These are phyloP conservation scores for Apiospora malaysiana DNA, from an alignment of 2,329 filamentous ascomycete species.

Conservation along the genomic window DNA sequence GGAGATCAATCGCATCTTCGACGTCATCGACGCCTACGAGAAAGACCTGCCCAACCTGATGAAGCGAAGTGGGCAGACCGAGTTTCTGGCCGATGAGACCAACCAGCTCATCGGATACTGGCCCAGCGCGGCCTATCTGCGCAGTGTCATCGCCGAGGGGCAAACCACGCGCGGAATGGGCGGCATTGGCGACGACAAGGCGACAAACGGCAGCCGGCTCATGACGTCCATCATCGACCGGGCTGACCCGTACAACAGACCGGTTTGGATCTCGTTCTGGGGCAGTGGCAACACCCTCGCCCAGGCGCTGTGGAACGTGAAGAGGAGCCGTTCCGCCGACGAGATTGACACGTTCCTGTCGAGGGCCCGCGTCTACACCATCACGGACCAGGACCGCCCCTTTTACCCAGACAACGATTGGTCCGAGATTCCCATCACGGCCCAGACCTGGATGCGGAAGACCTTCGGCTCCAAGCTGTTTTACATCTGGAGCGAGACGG, in stretches of 20 bases:
- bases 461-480: conserved; percentile 6
- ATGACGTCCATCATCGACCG: background rate
- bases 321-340: background rate
- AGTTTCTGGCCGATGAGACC: background rate
- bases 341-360: background rate
- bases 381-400: background rate
- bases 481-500: conserved; percentile 7
- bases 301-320: conserved; percentile 5
- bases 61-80: conserved; percentile 16
- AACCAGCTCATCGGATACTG: conserved; percentile 10
- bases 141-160: background rate
- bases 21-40: conserved; percentile 1
- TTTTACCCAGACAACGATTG: background rate
- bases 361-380: background rate
- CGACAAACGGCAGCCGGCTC: background rate
- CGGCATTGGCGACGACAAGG: conserved; percentile 9
- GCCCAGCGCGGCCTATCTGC: conserved; percentile 5
- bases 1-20: background rate
- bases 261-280: conserved; percentile 13
- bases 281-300: conserved; percentile 18
- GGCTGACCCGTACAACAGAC: background rate
- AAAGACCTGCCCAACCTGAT: conserved; percentile 18
- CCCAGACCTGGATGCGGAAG: conserved; percentile 15
- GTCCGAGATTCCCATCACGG: background rate
- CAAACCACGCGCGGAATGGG: conserved; percentile 8